phyloP scores from a whole-genome alignment of 2,329 filamentous ascomycete species.

The Biscogniauxia mediterranea region DNA sequence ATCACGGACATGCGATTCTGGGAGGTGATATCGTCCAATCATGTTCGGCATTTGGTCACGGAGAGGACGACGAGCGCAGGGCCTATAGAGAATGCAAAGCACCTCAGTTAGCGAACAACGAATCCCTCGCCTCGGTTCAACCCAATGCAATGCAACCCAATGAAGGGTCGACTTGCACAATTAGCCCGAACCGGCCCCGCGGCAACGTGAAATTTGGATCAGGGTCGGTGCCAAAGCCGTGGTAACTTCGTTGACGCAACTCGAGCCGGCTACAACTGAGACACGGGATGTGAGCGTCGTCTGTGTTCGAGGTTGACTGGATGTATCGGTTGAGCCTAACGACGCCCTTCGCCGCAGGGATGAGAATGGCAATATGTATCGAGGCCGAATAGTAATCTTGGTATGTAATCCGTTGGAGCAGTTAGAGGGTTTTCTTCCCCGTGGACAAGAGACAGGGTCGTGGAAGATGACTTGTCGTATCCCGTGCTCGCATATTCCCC shows the following conservation, averaged over 20 bases:
- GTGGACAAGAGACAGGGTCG: neutral
- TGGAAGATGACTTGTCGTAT: neutral
- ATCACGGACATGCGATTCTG: neutral
- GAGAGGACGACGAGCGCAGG: neutral
- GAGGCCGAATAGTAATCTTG: neutral
- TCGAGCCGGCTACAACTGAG: neutral
- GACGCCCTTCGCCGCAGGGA: neutral
- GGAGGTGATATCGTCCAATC: neutral
- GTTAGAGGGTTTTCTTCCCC: neutral
- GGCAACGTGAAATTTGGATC: constrained; percentile 1
- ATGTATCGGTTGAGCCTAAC: neutral
- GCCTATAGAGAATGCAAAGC: neutral
- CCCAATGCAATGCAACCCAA: neutral
- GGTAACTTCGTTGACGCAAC: neutral
- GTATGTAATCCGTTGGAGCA: neutral
- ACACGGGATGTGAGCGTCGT: neutral
- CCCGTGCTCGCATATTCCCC: neutral
- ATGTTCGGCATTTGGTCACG: neutral
- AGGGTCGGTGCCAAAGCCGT: neutral
- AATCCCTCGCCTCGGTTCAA: neutral
- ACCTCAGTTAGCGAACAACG: neutral
- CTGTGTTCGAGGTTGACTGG: neutral
- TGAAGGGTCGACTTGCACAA: constrained; percentile 18
- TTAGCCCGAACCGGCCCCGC: constrained; percentile 31
- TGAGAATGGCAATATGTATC: neutral